Conservation (phyloP, 768 basidiomycete species). For the Hysterangium stoloniferum region DNA sequence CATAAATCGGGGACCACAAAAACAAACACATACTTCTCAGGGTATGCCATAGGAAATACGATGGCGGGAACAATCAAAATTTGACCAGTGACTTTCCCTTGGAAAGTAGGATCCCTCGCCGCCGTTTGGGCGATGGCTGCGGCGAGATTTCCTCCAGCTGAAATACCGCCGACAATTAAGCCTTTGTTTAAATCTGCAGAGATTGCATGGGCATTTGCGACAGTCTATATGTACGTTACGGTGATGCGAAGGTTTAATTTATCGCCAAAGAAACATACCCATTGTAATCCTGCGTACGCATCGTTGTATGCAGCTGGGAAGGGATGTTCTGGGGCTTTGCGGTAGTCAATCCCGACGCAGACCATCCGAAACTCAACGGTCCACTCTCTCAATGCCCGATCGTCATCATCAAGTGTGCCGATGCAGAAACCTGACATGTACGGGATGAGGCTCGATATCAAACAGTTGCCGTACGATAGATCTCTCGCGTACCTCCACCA, state of each 20-base stretch:
- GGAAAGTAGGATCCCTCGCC: conserved; percentile 18
- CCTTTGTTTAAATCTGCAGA: conserved; percentile 16
- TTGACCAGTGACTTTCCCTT: conserved; percentile 19
- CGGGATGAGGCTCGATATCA: background rate
- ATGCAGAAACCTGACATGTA: background rate
- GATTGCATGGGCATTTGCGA: conserved; percentile 9
- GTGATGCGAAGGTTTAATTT: no score
- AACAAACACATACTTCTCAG: conserved; percentile 17
- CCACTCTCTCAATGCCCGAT: conserved; percentile 14
- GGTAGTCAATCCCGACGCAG: conserved; percentile 13
- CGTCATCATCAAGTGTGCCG: conserved; percentile 9
- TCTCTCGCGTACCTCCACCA: background rate
- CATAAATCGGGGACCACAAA: background rate
- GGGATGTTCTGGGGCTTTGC: conserved; percentile 21
- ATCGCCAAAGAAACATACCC: conserved; percentile 15
- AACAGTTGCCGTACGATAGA: background rate
- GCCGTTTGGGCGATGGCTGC: conserved; percentile 17
- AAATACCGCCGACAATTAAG: conserved; percentile 20
- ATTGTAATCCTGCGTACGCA: conserved; percentile 19
- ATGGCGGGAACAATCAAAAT: conserved; percentile 17
- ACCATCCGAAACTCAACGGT: conserved; percentile 15
- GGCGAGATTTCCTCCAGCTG: no score
- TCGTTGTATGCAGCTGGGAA: conserved; percentile 20
- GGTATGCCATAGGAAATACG: conserved; percentile 15
- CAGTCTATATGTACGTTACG: conserved; percentile 8